These are phyloP conservation scores for Alternaria arbusti DNA, from an alignment of 2,329 filamentous ascomycete genomes.

Conservation along the genomic window DNA sequence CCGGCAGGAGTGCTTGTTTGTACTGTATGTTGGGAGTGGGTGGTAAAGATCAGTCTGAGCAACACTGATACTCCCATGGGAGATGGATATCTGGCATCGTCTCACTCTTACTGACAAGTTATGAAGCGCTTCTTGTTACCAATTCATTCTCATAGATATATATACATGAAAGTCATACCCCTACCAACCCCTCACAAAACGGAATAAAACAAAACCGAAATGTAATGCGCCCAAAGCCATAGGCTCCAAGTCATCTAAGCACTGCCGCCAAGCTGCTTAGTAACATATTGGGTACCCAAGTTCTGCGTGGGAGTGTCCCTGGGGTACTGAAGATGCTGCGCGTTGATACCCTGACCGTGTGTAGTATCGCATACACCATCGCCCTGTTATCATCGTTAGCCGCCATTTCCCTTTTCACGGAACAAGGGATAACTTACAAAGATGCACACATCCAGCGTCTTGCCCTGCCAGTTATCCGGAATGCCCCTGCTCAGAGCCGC, in stretches of 20 bases:
- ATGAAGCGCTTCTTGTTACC: background rate
- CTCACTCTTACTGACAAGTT: rapidly evolving
- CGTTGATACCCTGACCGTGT: constrained; percentile 40
- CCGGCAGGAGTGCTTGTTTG: background rate
- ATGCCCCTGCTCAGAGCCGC: constrained; percentile 14
- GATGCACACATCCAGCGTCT: constrained; percentile 48
- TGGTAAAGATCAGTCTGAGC: too few species aligned
- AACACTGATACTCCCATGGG: too few species aligned
- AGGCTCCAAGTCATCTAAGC: background rate
- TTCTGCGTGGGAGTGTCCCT: constrained; percentile 35
- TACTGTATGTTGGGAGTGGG: background rate
- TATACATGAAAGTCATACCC: background rate
- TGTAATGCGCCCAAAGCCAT: background rate
- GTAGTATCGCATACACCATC: constrained; percentile 48
- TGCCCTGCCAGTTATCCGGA: constrained; percentile 41
- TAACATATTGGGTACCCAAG: constrained; percentile 15
- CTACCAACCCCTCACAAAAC: background rate
- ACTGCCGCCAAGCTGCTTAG: background rate
- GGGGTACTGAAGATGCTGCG: constrained; percentile 38
- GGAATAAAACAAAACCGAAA: constrained; percentile 6
- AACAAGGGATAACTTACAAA: constrained; percentile 24
- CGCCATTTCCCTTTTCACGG: too few species aligned
- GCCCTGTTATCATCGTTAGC: constrained; percentile 22
- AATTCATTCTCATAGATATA: background rate
- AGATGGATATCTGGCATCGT: background rate